A percentile compares a stretch with the other conserved stretches of the same genome.
Conservation (phyloP, 768 basidiomycete species). For the Filobasidium floriforme region DNA sequence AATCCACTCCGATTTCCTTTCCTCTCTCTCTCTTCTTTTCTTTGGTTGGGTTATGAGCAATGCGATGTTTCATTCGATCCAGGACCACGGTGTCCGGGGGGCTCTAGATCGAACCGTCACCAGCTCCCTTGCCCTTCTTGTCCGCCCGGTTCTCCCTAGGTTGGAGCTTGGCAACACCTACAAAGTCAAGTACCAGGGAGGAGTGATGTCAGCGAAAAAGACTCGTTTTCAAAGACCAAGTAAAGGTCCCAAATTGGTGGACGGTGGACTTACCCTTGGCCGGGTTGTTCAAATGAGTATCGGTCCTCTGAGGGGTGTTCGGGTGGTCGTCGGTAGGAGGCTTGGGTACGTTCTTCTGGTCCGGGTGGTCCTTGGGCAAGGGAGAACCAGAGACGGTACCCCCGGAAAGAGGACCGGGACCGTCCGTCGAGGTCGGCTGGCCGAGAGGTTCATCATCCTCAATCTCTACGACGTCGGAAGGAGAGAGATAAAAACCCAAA, state of each 20-base stretch:
- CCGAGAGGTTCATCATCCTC: constrained; percentile 31
- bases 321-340: constrained; percentile 26
- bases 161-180: constrained; percentile 21
- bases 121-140: constrained; percentile 17
- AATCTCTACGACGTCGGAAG: constrained; percentile 26
- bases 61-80: too few relatives aligned
- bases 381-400: constrained; percentile 6
- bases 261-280: constrained; percentile 27
- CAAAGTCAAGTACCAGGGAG: too few relatives aligned
- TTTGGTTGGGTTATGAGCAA: too few relatives aligned
- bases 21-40: too few relatives aligned
- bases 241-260: too few relatives aligned
- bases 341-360: constrained; percentile 18
- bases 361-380: constrained; percentile 9
- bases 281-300: constrained; percentile 25
- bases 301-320: constrained; percentile 19
- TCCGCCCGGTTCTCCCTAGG: constrained; percentile 18
- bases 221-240: too few relatives aligned
- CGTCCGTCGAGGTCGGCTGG: constrained; percentile 11
- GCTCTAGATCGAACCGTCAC: constrained; percentile 16
- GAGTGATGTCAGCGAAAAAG: too few relatives aligned
- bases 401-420: constrained; percentile 4
- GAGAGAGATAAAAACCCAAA: neutral
- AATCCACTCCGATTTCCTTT: too few relatives aligned
- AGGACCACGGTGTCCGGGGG: too few relatives aligned